Base-by-base conservation (phyloP, 257 asterid genomes). In the Echium plantagineum region DNA sequence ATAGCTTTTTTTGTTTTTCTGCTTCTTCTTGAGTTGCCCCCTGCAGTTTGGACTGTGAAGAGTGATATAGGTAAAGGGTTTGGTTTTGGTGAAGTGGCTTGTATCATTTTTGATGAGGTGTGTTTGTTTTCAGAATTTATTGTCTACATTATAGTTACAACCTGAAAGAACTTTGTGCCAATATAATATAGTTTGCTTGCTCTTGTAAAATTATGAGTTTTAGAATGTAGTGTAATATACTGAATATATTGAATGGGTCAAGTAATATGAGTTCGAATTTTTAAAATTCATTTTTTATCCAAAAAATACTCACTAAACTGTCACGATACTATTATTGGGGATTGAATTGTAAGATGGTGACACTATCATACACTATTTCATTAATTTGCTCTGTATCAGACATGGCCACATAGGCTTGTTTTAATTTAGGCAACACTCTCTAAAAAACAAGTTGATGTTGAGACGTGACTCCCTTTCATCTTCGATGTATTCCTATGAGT, bases 31-130 rank as follows among this genome's bases (percentile, higher is more conserved):
- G 4, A 1, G 49, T 10, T 54, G 35, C 38, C 17, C 53, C 1
- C 49, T 80, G 80, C 84, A 80, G 80, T 68, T 61, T 75, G 78
- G 69, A 74, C 73, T 63, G 31, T 61, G 71, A 57, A 59, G 73
- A 70, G 72, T 70, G 60, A 58, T 72, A 64, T 58, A 57, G 52
- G 66, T 64, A 66, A 74, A 69, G 46, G 77, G 78, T 63, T 75
- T 67, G 79, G 69, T 72, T 73, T 73, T 69, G 65, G 69, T 47
- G 57, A 6, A 8, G 9, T 22, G n/a, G 18, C 59, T 75, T 46
- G 58, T 71, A 57, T 67, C 64, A 72, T 75, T 62, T 71, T 72
- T 79, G 10, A 42, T 75, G 82, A 71, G 78, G 80, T 69, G 78
- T 79, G 85, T 63, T 72, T 56, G 52, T 68, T 49, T 24, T 68